A percentile compares a stretch with the other conserved stretches of the same genome.
Conservation (phyloP, 768 basidiomycete species). For the Mycena polygramma region DNA sequence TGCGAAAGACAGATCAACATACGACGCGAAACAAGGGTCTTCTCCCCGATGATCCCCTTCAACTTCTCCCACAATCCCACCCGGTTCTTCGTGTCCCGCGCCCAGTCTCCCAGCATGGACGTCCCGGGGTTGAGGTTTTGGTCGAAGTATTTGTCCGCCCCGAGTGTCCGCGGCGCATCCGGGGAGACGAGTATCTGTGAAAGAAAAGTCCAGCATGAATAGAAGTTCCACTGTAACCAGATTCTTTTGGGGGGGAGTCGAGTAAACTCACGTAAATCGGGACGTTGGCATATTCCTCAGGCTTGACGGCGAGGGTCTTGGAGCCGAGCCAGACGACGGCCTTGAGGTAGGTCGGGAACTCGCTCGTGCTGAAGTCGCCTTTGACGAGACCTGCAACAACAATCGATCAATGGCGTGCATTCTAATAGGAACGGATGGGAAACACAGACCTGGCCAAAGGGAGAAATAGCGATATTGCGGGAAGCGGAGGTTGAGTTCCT, state of each 20-base stretch:
- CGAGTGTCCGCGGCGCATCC: background rate
- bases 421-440: background rate
- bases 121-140: background rate
- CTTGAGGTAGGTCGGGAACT: background rate
- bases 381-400: background rate
- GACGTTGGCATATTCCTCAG: background rate
- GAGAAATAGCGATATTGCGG: slow-evolving; percentile 1
- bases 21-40: too few relatives aligned
- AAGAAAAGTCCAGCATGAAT: too few relatives aligned
- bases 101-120: background rate
- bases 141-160: background rate
- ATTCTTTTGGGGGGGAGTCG: background rate
- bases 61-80: background rate
- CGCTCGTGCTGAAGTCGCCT: background rate
- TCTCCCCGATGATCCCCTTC: background rate
- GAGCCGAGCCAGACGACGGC: background rate
- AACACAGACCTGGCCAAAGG: background rate
- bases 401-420: background rate
- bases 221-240: background rate
- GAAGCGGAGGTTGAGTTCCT: slow-evolving; percentile 1
- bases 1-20: too few relatives aligned
- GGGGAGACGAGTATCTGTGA: background rate
- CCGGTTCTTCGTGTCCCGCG: background rate
- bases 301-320: background rate
- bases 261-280: background rate